These are phyloP conservation scores for Pelargonium cotyledonis DNA, from an alignment of 441 rosid species.

Conservation along the genomic window DNA sequence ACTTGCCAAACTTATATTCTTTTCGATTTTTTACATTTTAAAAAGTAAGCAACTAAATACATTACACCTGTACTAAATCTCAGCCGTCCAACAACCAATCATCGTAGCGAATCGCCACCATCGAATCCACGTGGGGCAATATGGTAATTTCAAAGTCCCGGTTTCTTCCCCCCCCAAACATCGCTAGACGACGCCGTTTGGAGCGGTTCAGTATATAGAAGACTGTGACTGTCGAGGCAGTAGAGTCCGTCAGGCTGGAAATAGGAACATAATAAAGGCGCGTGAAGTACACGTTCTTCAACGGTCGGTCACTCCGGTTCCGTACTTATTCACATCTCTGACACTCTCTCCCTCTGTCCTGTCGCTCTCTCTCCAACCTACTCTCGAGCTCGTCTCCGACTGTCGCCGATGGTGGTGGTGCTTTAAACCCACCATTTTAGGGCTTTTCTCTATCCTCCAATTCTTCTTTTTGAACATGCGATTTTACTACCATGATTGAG, in stretches of 20 bases:
- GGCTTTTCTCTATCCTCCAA: not conserved
- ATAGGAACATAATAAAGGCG: not conserved
- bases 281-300: not conserved
- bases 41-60: too few relatives aligned
- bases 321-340: not conserved
- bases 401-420: not conserved
- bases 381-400: not conserved
- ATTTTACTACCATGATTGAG: conserved; percentile 3
- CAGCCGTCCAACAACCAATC: too few relatives aligned
- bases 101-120: too few relatives aligned
- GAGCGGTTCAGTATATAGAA: too few relatives aligned
- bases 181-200: too few relatives aligned
- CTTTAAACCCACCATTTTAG: not conserved
- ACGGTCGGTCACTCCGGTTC: conserved; percentile 3
- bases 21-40: too few relatives aligned
- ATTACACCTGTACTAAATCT: too few relatives aligned
- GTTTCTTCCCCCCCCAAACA: too few relatives aligned
- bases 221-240: not conserved
- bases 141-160: too few relatives aligned
- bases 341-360: not conserved
- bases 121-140: too few relatives aligned
- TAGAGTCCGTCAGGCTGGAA: not conserved
- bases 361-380: too few relatives aligned
- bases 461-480: not conserved
- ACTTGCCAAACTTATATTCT: too few relatives aligned